These are phyloP conservation scores for Ampelocalamus luodianensis DNA, from an alignment of 176 grass and related monocot genomes.

Conservation along the genomic window DNA sequence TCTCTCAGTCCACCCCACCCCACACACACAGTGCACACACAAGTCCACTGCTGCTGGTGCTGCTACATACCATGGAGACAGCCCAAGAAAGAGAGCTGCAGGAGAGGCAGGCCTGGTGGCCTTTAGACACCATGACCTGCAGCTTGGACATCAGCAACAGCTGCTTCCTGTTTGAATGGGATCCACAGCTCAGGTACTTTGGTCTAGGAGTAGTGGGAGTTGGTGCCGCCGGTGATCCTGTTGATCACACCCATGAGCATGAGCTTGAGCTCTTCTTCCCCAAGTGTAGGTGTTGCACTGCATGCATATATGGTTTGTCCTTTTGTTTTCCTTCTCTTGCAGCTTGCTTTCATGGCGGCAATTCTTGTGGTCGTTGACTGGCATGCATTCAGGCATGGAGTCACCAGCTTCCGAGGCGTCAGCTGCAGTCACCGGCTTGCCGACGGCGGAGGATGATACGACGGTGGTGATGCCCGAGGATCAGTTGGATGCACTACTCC, in stretches of 20 bases:
- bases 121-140: slow-evolving; percentile 56
- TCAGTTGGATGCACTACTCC: slow-evolving; percentile 55
- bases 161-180: slow-evolving; percentile 47
- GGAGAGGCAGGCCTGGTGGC: slow-evolving; percentile 40
- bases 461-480: slow-evolving; percentile 9
- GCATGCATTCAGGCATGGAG: slow-evolving; percentile 44
- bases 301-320: background rate
- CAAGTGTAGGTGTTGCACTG: slow-evolving; percentile 32
- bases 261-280: slow-evolving; percentile 46
- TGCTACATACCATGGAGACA: slow-evolving; percentile 38
- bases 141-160: slow-evolving; percentile 20
- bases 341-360: background rate
- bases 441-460: background rate
- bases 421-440: background rate
- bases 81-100: slow-evolving; percentile 39
- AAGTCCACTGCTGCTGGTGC: slow-evolving; percentile 10
- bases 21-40: background rate
- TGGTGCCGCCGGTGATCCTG: slow-evolving; percentile 4
- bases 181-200: slow-evolving; percentile 47
- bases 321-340: background rate
- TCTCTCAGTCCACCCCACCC: background rate
- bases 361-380: background rate
- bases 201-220: slow-evolving; percentile 25
- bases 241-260: background rate
- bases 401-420: slow-evolving; percentile 10